Percentiles rank a stretch among this genome's conserved stretches.
phyloP scores from a whole-genome alignment of 2,329 filamentous ascomycete species.

The Cladophialophora yegresii region DNA sequence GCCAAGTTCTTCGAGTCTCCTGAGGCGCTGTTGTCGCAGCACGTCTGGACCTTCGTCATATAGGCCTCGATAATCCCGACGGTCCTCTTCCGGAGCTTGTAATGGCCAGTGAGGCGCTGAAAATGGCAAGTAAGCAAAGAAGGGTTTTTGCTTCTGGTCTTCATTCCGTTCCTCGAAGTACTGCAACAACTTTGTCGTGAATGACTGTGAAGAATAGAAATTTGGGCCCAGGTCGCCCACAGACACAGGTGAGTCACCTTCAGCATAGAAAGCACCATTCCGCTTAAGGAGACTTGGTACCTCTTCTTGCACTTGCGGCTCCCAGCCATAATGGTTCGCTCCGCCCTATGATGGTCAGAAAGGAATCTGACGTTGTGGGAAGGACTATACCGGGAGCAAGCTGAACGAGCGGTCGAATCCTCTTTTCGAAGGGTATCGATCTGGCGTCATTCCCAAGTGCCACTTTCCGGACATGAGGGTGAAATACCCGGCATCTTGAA shows the following conservation, averaged over 20 bases:
- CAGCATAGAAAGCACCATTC: conserved; percentile 23
- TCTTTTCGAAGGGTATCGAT: conserved; percentile 37
- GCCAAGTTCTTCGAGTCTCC: conserved; percentile 59
- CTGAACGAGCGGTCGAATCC: conserved; percentile 41
- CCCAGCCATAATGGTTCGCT: conserved; percentile 44
- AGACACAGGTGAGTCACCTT: conserved; percentile 15
- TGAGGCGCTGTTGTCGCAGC: conserved; percentile 56
- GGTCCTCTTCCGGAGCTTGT: conserved; percentile 59
- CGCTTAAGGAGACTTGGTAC: conserved; percentile 13
- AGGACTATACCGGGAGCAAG: conserved; percentile 30
- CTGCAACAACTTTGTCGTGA: conserved; percentile 23
- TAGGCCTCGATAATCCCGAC: conserved; percentile 59
- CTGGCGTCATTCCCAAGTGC: conserved; percentile 42
- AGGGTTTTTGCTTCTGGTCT: conserved; percentile 19
- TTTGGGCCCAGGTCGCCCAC: conserved; percentile 14
- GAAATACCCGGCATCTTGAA: conserved; percentile 42
- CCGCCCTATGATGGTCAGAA: conserved; percentile 15
- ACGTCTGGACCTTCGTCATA: conserved; percentile 64
- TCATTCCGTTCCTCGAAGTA: conserved; percentile 31
- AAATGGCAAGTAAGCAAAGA: conserved; percentile 49
- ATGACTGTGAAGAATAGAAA: conserved; percentile 26
- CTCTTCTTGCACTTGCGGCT: conserved; percentile 35
- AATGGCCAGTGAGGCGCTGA: conserved; percentile 66
- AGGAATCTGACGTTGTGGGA: background rate
- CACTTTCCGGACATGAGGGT: conserved; percentile 45